Conservation (phyloP, 108 stramenopile genomes). For the Conticribra weissflogii region DNA sequence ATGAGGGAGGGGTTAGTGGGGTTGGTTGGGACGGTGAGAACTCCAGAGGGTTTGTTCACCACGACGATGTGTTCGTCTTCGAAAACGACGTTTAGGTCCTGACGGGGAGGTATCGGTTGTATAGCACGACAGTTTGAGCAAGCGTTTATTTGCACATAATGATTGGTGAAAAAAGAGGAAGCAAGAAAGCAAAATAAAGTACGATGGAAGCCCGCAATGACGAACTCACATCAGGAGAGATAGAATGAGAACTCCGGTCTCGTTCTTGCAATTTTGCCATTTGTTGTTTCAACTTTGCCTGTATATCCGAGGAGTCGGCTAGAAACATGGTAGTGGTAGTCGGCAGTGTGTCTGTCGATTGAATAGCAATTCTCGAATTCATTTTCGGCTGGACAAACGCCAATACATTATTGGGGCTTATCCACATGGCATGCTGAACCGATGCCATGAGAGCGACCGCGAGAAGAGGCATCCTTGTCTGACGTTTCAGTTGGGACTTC, state of each 20-base stretch:
- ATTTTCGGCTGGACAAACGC: not conserved
- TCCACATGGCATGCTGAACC: no score
- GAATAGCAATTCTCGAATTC: no score
- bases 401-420: not conserved
- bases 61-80: conserved; percentile 85
- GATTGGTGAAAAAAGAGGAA: no score
- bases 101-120: conserved; percentile 1
- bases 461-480: no score
- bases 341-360: not conserved
- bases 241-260: conserved; percentile 27
- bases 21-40: conserved; percentile 75
- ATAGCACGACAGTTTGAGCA: no score
- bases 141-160: no score
- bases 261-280: conserved; percentile 47
- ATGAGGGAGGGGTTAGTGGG: conserved; percentile 64
- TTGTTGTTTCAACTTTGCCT: conserved; percentile 33
- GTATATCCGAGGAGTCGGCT: conserved; percentile 34
- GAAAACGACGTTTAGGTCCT: conserved; percentile 75
- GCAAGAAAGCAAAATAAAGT: no score
- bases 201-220: not conserved
- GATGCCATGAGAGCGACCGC: no score
- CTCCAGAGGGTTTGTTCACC: conserved; percentile 82
- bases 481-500: no score
- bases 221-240: conserved; percentile 34
- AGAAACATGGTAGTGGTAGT: conserved; percentile 5